Evolutionary conservation across 2,329 filamentous ascomycete species (phyloP).

Genomic region (Helicocarpus griseus): DNA sequence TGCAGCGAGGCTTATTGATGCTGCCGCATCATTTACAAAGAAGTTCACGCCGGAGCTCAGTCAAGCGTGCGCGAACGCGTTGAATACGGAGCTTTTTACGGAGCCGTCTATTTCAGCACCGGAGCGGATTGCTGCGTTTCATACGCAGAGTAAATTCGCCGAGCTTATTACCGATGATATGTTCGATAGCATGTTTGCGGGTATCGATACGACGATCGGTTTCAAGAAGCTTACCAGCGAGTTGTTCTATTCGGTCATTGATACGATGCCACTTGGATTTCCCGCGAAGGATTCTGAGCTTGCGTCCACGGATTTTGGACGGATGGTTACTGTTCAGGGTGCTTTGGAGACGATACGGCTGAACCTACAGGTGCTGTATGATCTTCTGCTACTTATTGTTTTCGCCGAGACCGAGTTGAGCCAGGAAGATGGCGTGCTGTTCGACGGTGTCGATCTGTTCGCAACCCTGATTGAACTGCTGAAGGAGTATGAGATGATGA

Average conservation of each 20-base stretch:
- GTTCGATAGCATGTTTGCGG: slow-evolving; percentile 57
- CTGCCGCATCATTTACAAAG: slow-evolving; percentile 61
- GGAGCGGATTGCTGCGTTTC: slow-evolving; percentile 68
- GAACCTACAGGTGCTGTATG: slow-evolving; percentile 65
- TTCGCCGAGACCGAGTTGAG: slow-evolving; percentile 81
- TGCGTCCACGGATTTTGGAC: slow-evolving; percentile 61
- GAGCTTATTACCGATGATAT: slow-evolving; percentile 75
- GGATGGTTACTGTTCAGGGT: slow-evolving; percentile 62
- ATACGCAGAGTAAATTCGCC: slow-evolving; percentile 67
- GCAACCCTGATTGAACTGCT: slow-evolving; percentile 61
- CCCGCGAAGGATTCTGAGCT: slow-evolving; percentile 32
- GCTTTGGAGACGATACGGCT: slow-evolving; percentile 68
- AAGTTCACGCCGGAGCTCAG: slow-evolving; percentile 60
- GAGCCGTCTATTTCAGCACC: slow-evolving; percentile 60
- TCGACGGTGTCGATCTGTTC: slow-evolving; percentile 50
- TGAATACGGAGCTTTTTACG: slow-evolving; percentile 65
- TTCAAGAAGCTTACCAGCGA: slow-evolving; percentile 38
- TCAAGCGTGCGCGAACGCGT: slow-evolving; percentile 55
- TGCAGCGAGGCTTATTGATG: slow-evolving; percentile 55
- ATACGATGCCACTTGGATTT: slow-evolving; percentile 37
- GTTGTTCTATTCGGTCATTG: slow-evolving; percentile 42
- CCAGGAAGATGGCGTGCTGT: slow-evolving; percentile 59
- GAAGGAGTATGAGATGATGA: slow-evolving; percentile 59
- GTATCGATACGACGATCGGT: slow-evolving; percentile 57
- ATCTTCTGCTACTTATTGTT: slow-evolving; percentile 70